A percentile compares a stretch with the other conserved stretches of the same genome.
Evolutionary conservation across 2,329 filamentous ascomycete genomes (phyloP).

Genomic region (Bretziella fagacearum): DNA sequence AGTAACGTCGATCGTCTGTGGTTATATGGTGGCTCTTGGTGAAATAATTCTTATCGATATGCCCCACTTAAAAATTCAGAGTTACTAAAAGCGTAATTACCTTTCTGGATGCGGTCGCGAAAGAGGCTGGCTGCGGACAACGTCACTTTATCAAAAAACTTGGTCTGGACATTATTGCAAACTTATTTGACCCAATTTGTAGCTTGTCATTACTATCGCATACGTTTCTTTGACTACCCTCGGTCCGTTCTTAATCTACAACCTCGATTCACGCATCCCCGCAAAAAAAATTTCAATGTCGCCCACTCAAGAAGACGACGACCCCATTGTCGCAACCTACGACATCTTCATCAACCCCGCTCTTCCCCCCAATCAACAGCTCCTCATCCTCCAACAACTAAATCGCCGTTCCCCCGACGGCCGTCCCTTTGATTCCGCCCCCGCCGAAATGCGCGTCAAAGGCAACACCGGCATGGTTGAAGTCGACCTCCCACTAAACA

Average conservation of each 20-base stretch:
- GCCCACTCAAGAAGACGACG: constrained; percentile 28
- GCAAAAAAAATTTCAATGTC: constrained; percentile 10
- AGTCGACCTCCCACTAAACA: constrained; percentile 73
- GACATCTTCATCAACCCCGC: constrained; percentile 71
- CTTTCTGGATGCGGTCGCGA: too few species aligned
- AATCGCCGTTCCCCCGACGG: constrained; percentile 49
- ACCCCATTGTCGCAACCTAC: constrained; percentile 61
- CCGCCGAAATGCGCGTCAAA: constrained; percentile 68
- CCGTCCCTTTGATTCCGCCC: constrained; percentile 38
- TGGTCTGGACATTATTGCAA: too few species aligned
- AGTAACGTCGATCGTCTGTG: too few species aligned
- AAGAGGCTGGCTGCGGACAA: too few species aligned
- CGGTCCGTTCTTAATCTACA: background rate
- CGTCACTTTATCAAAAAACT: background rate
- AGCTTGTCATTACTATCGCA: too few species aligned
- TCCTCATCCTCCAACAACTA: constrained; percentile 79
- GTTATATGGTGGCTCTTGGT: too few species aligned
- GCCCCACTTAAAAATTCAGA: constrained; percentile 1
- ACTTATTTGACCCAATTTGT: background rate
- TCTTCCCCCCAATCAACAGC: constrained; percentile 42
- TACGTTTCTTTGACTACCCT: too few species aligned
- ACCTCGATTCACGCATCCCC: background rate
- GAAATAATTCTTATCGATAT: constrained; percentile 3
- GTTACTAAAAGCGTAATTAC: too few species aligned
- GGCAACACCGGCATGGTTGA: constrained; percentile 68